Conservation (phyloP, 306 rosid genomes). For the Carpinus viminea region DNA sequence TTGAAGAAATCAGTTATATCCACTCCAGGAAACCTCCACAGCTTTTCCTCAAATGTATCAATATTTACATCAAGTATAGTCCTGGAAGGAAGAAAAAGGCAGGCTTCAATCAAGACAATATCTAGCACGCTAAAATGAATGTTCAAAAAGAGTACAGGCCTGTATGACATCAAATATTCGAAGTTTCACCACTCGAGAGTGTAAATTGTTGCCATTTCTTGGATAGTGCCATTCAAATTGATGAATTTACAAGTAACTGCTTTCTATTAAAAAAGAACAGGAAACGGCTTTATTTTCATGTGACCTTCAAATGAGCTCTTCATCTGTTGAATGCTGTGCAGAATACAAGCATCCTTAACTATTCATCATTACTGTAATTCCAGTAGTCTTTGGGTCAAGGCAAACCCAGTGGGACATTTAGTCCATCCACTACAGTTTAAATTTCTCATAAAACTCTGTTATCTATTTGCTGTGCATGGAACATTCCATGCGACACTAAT, state of each 20-base stretch:
- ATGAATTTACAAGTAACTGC: neutral
- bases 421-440: neutral
- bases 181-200: neutral
- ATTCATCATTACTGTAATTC: neutral
- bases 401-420: neutral
- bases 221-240: neutral
- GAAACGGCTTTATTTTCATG: neutral
- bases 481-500: neutral
- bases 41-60: slow-evolving; percentile 58
- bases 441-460: neutral
- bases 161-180: neutral
- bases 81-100: slow-evolving; percentile 38
- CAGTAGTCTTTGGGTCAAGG: neutral
- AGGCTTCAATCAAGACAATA: neutral
- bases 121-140: neutral
- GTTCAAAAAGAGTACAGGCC: neutral
- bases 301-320: neutral
- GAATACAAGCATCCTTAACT: neutral
- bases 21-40: slow-evolving; percentile 58
- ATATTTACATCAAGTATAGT: slow-evolving; percentile 53
- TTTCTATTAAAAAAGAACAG: neutral
- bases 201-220: neutral
- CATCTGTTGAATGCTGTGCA: neutral
- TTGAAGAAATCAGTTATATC: slow-evolving; percentile 69
- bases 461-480: neutral